A percentile compares a stretch with the other conserved stretches of the same genome.
Conservation (phyloP, 768 basidiomycete genomes). For the Lactifluus piperatus region DNA sequence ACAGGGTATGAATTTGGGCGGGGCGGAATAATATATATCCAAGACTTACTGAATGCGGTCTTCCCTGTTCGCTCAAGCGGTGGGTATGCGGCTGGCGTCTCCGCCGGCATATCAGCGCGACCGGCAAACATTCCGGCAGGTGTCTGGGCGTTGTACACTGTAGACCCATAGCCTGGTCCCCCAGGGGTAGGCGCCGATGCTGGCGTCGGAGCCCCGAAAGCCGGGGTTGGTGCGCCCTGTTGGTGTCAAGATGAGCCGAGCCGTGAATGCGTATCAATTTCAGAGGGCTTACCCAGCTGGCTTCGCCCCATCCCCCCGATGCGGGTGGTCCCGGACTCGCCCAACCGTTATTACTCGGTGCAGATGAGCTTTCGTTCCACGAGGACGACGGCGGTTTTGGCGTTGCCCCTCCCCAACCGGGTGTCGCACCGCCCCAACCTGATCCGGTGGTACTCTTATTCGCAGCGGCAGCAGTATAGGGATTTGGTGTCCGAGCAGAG, state of each 20-base stretch:
- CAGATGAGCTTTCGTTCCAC: constrained; percentile 10
- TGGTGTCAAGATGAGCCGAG: neutral
- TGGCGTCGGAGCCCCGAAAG: constrained; percentile 28
- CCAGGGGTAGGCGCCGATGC: constrained; percentile 34
- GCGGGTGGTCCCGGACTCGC: constrained; percentile 24
- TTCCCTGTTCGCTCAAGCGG: constrained; percentile 24
- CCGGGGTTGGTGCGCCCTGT: constrained; percentile 26
- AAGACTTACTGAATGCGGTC: constrained; percentile 20
- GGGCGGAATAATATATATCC: neutral
- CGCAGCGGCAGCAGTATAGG: constrained; percentile 28
- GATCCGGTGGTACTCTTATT: constrained; percentile 37
- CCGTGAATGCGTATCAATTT: neutral
- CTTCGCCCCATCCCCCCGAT: constrained; percentile 32
- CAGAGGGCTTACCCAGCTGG: constrained; percentile 38
- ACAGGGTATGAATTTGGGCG: neutral
- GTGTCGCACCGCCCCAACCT: constrained; percentile 34
- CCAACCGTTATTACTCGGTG: constrained; percentile 18
- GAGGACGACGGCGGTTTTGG: constrained; percentile 15
- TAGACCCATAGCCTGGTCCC: constrained; percentile 23
- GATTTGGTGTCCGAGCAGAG: constrained; percentile 47
- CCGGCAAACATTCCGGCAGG: constrained; percentile 20
- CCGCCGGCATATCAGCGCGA: constrained; percentile 16
- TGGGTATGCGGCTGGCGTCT: constrained; percentile 33
- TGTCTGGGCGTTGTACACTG: constrained; percentile 29
- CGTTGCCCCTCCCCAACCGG: constrained; percentile 20